Base-by-base conservation (phyloP, 371 early-diverging fungal species). In the Mucor lusitanicus region DNA sequence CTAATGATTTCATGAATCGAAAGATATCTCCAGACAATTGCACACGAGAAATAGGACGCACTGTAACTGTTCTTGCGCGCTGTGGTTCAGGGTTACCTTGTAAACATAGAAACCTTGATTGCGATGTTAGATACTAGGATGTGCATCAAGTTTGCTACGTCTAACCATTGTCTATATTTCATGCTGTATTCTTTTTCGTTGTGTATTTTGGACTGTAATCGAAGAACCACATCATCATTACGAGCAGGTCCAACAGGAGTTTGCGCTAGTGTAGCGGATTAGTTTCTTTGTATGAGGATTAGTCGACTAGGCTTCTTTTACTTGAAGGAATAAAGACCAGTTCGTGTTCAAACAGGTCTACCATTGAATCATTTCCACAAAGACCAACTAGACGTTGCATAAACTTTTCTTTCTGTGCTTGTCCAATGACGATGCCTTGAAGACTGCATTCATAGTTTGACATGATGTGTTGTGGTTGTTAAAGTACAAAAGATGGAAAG, bases 11-110 rank as follows among this genome's bases (percentile, higher is more conserved):
- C 80, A 84, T 81, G 32, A 72, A 81, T 58, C 81, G 74, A 73
- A 84, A 81, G 0, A 78, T 80, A 30, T 84, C 84, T 6, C 84
- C 84, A 23, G 77, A 69, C 11, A 84, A 48, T 54, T 80, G 78
- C 2, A 81, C 82, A 27, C 78, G 75, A 17, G 80, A 74, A 57
- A 70, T 74, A 28, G 84, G 84, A 33, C 84, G 76, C 7, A 81
- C 81, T 6, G 77, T 80, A 3, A 81, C 84, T 35, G 80, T 70
- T 61, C 84, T 68, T 30, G 77, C 76, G 40, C 82, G 73, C 21
- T 81, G 84, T 12, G 80, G 80, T 50, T 84, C 84, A 11, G 84
- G 82, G 59, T 79, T 75, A 0, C 84, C 84, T 62, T 81, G 84
- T 70, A 81, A 72, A 57, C 75, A 76, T 15, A 84, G 59, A 42